phyloP scores from a whole-genome alignment of 257 asterid genomes.

The Solanum virginianum region DNA sequence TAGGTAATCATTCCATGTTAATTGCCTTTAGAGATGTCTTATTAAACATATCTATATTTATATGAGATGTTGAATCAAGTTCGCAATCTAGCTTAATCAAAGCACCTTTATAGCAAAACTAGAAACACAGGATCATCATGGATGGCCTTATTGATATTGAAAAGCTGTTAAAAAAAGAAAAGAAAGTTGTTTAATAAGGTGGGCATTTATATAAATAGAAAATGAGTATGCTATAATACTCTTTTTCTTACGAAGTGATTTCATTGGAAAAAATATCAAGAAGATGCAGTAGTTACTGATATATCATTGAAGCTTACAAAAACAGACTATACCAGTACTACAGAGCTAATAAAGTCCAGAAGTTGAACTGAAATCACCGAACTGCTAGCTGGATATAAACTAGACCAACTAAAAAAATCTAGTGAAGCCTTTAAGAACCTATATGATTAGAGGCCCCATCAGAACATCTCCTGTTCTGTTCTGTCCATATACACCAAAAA shows the following conservation, averaged over 20 bases:
- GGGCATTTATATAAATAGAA: not conserved
- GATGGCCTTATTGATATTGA: not conserved
- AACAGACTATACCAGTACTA: not conserved
- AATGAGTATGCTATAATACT: not conserved
- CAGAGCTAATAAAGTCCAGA: not conserved
- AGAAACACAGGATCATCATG: not conserved
- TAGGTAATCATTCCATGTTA: not conserved
- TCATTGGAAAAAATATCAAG: not conserved
- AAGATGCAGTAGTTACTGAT: not conserved
- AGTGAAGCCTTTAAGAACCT: not conserved
- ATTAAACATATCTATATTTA: no score
- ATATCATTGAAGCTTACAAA: not conserved
- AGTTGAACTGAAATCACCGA: not conserved
- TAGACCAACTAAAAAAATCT: not conserved
- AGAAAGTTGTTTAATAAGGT: not conserved
- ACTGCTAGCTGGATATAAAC: not conserved
- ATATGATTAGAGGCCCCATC: not conserved
- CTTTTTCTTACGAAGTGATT: not conserved
- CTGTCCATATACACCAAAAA: not conserved
- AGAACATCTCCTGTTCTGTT: not conserved
- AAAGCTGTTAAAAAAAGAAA: not conserved
- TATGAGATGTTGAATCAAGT: not conserved
- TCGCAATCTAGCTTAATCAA: not conserved
- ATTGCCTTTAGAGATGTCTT: not conserved
- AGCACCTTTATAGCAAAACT: not conserved